Evolutionary conservation across 768 basidiomycete species (phyloP).

Genomic region (Cystoderma amianthinum): DNA sequence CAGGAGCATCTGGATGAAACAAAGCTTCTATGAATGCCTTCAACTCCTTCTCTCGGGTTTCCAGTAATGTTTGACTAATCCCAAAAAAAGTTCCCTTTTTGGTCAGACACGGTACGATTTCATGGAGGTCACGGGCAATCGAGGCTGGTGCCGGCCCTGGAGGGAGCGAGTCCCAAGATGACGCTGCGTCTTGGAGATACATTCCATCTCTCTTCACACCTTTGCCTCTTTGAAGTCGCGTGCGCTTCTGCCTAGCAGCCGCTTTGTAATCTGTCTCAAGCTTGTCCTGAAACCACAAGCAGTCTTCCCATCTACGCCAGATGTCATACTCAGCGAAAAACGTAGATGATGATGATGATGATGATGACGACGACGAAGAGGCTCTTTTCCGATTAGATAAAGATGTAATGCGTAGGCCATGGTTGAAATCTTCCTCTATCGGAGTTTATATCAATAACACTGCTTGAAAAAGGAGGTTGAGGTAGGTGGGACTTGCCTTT

Average conservation of each 20-base stretch:
- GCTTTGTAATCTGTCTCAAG: slow-evolving; percentile 61
- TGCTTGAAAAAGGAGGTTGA: no score
- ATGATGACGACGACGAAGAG: no score
- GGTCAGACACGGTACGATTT: slow-evolving; percentile 57
- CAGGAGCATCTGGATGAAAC: slow-evolving; percentile 55
- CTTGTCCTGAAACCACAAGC: slow-evolving; percentile 65
- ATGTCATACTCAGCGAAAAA: slow-evolving; percentile 56
- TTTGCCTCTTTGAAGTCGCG: slow-evolving; percentile 62
- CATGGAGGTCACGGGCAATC: slow-evolving; percentile 63
- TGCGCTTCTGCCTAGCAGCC: slow-evolving; percentile 60
- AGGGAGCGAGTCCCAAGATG: slow-evolving; percentile 84
- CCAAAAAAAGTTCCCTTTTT: slow-evolving; percentile 73
- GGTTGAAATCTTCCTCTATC: slow-evolving; percentile 51
- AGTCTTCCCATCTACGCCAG: slow-evolving; percentile 82
- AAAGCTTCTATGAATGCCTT: slow-evolving; percentile 50
- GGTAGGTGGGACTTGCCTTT: no score
- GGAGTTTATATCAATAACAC: slow-evolving; percentile 5
- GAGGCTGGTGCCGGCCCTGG: slow-evolving; percentile 76
- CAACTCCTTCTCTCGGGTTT: slow-evolving; percentile 58
- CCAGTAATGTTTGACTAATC: slow-evolving; percentile 56
- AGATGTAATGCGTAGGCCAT: slow-evolving; percentile 63
- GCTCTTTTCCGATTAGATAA: slow-evolving; percentile 27
- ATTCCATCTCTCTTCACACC: slow-evolving; percentile 74
- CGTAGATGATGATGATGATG: slow-evolving; percentile 28
- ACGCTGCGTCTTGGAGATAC: slow-evolving; percentile 63